Base-by-base conservation (phyloP, 2,329 filamentous ascomycete genomes). In the Monosporascus sp. region DNA sequence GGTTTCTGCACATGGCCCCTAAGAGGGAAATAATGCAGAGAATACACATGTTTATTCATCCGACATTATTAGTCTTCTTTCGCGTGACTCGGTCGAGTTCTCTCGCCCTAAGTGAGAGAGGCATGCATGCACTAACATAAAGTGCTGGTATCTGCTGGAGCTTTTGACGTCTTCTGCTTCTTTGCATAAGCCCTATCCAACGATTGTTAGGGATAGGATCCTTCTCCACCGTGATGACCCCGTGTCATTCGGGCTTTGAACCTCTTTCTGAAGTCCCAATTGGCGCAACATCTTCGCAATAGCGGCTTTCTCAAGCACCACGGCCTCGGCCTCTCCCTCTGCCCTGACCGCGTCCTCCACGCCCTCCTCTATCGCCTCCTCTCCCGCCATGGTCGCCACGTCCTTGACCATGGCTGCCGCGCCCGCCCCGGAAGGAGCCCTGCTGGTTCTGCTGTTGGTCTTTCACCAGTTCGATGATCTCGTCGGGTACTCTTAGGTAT, bases 401-500 rank as follows among this genome's bases (percentile, higher is more conserved):
- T 66, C 77, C 73, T 17, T 81, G 79, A 57, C 81, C 79, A 43
- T 76, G 74, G 17, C 83, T 80, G 57, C 82, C 79, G 40, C 85
- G 79, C 41, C 87, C 85, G 48, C 88, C 85, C 53, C 86, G 80
- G 66, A 86, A 88, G 57, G 76, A 76, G 50, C 77, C 72, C 54
- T 76, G 77, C 65, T 90, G 85, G 59, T 81, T 81, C 67, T 90
- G 87, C 72, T 97, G 93, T 68, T 94, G 89, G 62, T 97, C 93
- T 78, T 91, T 96, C 24, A 94, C 92, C 40, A 91, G 74, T 60
- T 97, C 93, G 73, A 99, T 90, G 58, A 99, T 95, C 72, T 97
- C 93, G 74, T 99, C 93, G 50, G 93, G 91, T 3, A 99, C 90
- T 64, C 93, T 86, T 34, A 99, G 83, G 75, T 96, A 99, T 79